phyloP scores from a whole-genome alignment of 768 basidiomycete genomes.

The Rhizopogon vesiculosus region DNA sequence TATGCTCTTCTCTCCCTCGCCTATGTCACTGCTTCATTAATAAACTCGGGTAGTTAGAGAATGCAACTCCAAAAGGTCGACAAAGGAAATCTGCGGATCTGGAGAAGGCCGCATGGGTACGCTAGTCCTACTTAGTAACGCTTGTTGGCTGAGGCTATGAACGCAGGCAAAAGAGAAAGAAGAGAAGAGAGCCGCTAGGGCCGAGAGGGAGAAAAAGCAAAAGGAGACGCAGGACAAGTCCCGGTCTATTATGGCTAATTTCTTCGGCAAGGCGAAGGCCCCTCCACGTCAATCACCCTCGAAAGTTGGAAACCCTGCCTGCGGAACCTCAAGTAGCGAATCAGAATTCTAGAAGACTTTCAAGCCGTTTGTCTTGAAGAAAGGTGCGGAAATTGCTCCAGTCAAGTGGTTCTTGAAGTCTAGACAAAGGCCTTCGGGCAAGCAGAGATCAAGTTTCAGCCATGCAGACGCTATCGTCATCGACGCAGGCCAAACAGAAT shows the following conservation, averaged over 20 bases:
- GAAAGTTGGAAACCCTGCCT: slow-evolving; percentile 22
- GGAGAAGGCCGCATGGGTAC: slow-evolving; percentile 40
- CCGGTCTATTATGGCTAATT: slow-evolving; percentile 69
- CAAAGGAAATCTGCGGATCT: slow-evolving; percentile 51
- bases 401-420: slow-evolving; percentile 57
- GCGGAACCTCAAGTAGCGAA: slow-evolving; percentile 30
- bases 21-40: background rate
- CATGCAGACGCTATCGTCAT: slow-evolving; percentile 54
- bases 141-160: slow-evolving; percentile 3
- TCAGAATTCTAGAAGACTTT: slow-evolving; percentile 75
- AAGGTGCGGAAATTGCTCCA: slow-evolving; percentile 67
- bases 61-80: slow-evolving; percentile 29
- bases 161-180: slow-evolving; percentile 62
- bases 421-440: slow-evolving; percentile 19
- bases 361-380: slow-evolving; percentile 76
- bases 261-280: slow-evolving; percentile 66
- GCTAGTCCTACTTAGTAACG: background rate
- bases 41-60: slow-evolving; percentile 13
- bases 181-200: slow-evolving; percentile 63
- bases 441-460: slow-evolving; percentile 15
- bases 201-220: slow-evolving; percentile 69
- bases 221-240: slow-evolving; percentile 70
- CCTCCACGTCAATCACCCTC: slow-evolving; percentile 15
- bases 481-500: slow-evolving; percentile 42
- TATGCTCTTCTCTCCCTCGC: slow-evolving; percentile 15